These are phyloP conservation scores for Calonectria leucothoes DNA, from an alignment of 2,329 filamentous ascomycete species.

Conservation along the genomic window DNA sequence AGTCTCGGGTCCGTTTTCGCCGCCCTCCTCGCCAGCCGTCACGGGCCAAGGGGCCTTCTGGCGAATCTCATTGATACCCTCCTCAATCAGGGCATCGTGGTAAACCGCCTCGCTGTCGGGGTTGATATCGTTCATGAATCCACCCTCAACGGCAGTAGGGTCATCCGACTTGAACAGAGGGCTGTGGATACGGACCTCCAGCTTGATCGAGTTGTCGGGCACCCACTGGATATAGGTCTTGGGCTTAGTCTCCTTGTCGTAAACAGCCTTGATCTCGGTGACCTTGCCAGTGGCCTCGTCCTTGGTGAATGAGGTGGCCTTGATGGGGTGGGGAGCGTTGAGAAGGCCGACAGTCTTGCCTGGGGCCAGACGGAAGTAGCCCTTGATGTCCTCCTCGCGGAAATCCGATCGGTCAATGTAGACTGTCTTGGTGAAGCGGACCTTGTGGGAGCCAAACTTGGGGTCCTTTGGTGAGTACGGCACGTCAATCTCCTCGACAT, in stretches of 20 bases:
- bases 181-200: slow-evolving; percentile 84
- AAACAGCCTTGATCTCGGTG: slow-evolving; percentile 70
- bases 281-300: slow-evolving; percentile 73
- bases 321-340: slow-evolving; percentile 77
- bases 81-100: slow-evolving; percentile 81
- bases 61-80: slow-evolving; percentile 83
- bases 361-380: slow-evolving; percentile 85
- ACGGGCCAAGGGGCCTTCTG: slow-evolving; percentile 84
- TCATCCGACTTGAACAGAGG: slow-evolving; percentile 88
- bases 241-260: slow-evolving; percentile 77
- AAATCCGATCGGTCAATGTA: slow-evolving; percentile 90
- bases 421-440: slow-evolving; percentile 78
- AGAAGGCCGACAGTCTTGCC: slow-evolving; percentile 82
- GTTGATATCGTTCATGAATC: slow-evolving; percentile 87
- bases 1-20: slow-evolving; percentile 74
- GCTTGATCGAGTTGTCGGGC: slow-evolving; percentile 72
- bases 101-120: slow-evolving; percentile 86
- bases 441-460: slow-evolving; percentile 69
- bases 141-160: slow-evolving; percentile 80
- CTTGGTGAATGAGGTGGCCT: slow-evolving; percentile 76
- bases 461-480: slow-evolving; percentile 88
- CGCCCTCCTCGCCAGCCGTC: slow-evolving; percentile 76
- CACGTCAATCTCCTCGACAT: slow-evolving; percentile 68
- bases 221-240: slow-evolving; percentile 96
- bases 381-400: slow-evolving; percentile 77